Base-by-base conservation (phyloP, 768 basidiomycete genomes). In the Roridomyces roridus region DNA sequence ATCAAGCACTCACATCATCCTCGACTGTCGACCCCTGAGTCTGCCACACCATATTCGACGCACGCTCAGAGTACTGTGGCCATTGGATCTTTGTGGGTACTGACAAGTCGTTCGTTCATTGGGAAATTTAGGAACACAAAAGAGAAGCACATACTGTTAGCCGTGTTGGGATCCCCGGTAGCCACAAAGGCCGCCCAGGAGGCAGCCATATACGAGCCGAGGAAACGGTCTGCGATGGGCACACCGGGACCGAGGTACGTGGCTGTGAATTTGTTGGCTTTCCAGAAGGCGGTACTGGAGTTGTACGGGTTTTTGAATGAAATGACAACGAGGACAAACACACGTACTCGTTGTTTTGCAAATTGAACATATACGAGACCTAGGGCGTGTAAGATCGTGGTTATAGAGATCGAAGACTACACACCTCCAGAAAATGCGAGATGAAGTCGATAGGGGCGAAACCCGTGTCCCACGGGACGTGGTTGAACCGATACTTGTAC, bases 1-100 rank as follows among this genome's bases (percentile, higher is more conserved):
- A n/a, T n/a, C n/a, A n/a, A n/a, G n/a, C n/a, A 55, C 61, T 51
- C 18, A 63, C 61, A 52, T 63, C 61, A 31, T 59, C 51, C 46
- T 55, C 57, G 2, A 48, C 55, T 6, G 41, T 12, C 1, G 57
- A 51, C 10, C 61, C 61, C 40, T 63, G 61, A 4, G 61, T 55
- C 31, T 59, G 61, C 57, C 56, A 63, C 1, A 63, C 57, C 34
- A 63, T 37, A 28, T 63, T 51, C 21, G 42, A 5, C 26, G 55
- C 48, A 10, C 26, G 42, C 1, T 58, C 57, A 6, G 57, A 58
- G 40, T 63, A 63, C 29, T 55, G 51, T 3, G 57, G 57, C 61
- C 61, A 63, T 2, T 11, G 24, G 20, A 59, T 20, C 20, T 58
- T 59, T 2, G 44, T 37, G 2, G 57, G 44, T 2, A 63, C 61